phyloP scores from a whole-genome alignment of 768 basidiomycete genomes.

The Xerocomus spinulosus region DNA sequence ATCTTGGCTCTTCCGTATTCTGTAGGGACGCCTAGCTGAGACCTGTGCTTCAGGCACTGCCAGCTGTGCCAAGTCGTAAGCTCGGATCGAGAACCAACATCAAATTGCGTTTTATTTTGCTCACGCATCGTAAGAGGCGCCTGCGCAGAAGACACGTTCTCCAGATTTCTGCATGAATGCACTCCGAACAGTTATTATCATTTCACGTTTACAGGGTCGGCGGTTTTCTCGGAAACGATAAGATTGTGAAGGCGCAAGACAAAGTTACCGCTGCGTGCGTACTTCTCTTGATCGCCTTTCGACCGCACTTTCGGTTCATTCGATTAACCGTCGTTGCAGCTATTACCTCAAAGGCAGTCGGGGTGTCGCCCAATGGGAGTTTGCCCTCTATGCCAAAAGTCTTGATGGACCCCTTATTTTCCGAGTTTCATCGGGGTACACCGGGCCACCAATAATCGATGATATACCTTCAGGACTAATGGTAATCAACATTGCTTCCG shows the following conservation, averaged over 20 bases:
- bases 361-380: not conserved
- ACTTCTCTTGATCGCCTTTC: not conserved
- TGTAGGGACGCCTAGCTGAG: not conserved
- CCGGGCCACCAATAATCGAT: slow-evolving; percentile 11
- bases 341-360: slow-evolving; percentile 23
- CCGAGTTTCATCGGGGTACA: slow-evolving; percentile 17
- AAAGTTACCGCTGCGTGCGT: slow-evolving; percentile 19
- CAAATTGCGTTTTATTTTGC: not conserved
- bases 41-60: not conserved
- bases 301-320: not conserved
- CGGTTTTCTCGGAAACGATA: slow-evolving; percentile 23
- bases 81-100: not conserved
- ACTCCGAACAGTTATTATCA: slow-evolving; percentile 7
- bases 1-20: not conserved
- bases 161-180: not conserved
- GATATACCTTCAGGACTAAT: slow-evolving; percentile 5
- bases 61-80: not conserved
- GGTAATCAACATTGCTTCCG: slow-evolving; percentile 14
- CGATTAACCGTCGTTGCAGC: slow-evolving; percentile 5
- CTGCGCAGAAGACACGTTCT: not conserved
- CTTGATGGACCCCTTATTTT: slow-evolving; percentile 17
- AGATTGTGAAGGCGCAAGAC: slow-evolving; percentile 24
- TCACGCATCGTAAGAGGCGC: not conserved
- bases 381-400: not conserved
- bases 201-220: slow-evolving; percentile 26